These are phyloP conservation scores for Inga oerstediana DNA, from an alignment of 306 rosid genomes.

Conservation along the genomic window DNA sequence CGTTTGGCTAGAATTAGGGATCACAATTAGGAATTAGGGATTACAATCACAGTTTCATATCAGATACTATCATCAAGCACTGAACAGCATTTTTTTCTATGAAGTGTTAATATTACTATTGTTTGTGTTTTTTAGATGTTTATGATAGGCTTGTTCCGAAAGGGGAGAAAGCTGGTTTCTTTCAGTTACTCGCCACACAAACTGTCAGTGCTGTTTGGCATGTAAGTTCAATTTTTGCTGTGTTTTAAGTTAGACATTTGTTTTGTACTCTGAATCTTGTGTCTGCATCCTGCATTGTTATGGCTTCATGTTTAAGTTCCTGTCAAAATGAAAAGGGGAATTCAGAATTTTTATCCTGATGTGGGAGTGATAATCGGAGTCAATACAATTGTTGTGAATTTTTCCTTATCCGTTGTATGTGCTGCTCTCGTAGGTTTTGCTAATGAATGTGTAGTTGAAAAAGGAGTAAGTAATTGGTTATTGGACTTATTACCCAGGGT, in stretches of 20 bases:
- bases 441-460: not conserved
- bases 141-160: slow-evolving; percentile 81
- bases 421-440: not conserved
- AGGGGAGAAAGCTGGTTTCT: slow-evolving; percentile 90
- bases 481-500: not conserved
- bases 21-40: no score
- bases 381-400: not conserved
- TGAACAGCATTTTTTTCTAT: not conserved
- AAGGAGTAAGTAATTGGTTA: slow-evolving; percentile 15
- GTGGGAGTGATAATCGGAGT: not conserved
- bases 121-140: slow-evolving; percentile 66
- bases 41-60: no score
- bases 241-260: slow-evolving; percentile 18
- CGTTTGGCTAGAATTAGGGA: no score
- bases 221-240: slow-evolving; percentile 60
- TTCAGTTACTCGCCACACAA: slow-evolving; percentile 95
- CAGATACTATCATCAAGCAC: not conserved
- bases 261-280: not conserved
- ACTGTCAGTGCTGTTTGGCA: slow-evolving; percentile 98
- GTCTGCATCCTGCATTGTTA: not conserved
- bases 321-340: not conserved
- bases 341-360: not conserved
- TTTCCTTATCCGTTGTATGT: not conserved
- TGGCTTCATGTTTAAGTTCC: slow-evolving; percentile 27
- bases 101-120: slow-evolving; percentile 30